Conservation (phyloP, 345 rosid genomes). For the Alliaria petiolata region DNA sequence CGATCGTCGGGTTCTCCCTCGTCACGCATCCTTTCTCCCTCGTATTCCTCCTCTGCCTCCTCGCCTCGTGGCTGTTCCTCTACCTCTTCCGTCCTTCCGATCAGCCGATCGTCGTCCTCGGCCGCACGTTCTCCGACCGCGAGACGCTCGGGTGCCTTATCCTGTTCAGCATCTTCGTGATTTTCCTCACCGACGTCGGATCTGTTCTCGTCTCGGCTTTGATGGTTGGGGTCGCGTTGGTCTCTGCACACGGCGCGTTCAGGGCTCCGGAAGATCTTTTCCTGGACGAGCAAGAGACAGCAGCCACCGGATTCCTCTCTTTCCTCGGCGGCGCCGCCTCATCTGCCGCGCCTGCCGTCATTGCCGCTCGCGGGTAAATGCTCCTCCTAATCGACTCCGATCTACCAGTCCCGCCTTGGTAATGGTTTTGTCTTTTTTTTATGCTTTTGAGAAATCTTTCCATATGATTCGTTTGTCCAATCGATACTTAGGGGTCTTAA, state of each 20-base stretch:
- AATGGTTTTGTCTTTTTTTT: not conserved
- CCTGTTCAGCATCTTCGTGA: conserved; percentile 51
- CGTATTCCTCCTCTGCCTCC: conserved; percentile 55
- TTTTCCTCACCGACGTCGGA: conserved; percentile 74
- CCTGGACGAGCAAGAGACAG: conserved; percentile 68
- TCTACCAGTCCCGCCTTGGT: not conserved
- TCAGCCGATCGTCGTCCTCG: conserved; percentile 58
- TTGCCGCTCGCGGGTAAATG: conserved; percentile 43
- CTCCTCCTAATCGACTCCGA: conserved; percentile 10
- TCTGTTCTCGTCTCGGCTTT: conserved; percentile 69
- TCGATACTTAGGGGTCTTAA: not conserved
- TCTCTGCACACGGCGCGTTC: conserved; percentile 75
- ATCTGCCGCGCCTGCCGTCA: conserved; percentile 48
- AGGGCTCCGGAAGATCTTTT: conserved; percentile 73
- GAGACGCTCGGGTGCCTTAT: conserved; percentile 71
- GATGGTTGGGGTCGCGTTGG: conserved; percentile 53
- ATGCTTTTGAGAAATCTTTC: not conserved
- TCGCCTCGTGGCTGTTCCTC: conserved; percentile 70
- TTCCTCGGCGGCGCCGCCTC: conserved; percentile 77
- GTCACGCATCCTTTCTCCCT: conserved; percentile 69
- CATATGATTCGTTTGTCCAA: conserved; percentile 27
- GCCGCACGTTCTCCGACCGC: conserved; percentile 58
- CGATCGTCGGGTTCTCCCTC: conserved; percentile 46
- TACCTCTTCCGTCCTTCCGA: conserved; percentile 75
- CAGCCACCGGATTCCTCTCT: conserved; percentile 59